Base-by-base conservation (phyloP, 2,329 filamentous ascomycete species). In the Alternaria rosae region DNA sequence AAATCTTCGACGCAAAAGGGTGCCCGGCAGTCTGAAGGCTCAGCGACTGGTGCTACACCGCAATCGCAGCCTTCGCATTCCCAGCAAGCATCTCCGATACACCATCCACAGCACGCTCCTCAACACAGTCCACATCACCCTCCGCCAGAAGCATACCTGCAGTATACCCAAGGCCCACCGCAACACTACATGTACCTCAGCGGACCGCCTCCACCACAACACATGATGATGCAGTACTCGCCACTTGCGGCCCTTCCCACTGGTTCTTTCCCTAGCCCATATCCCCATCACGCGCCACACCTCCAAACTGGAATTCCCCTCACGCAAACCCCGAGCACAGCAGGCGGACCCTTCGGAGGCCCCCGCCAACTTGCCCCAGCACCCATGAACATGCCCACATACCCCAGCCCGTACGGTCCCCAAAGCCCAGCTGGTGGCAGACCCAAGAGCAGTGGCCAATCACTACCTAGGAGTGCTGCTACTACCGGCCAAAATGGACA, bases 331-430 rank as follows among this genome's bases (percentile, higher is more conserved):
- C 57, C 65, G 45, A 67, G 66, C n/a, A 56, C 64, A 43, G 44
- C 60, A 42, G 43, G 25, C 17, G 54, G 48, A 43, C 47, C 23
- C 2, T 64, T 57, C 45, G 65, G 62, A 6, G 62, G 54, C 10
- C 54, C 70, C 7, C 70, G 72, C 32, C 61, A 70, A 44, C 70
- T 74, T 23, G 71, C 70, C 41, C 72, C 73, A 8, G 70, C 71
- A 28, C 74, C 74, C 28, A 53, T 66, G 25, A 59, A 70, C 30
- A 61, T 69, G 30, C 63, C 64, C 6, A 62, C 64, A 17, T 77
- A 77, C 53, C 70, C 73, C 5, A 73, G 70, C 28, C 75, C 76
- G 17, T 78, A 75, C 47, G 73, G 74, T 7, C 73, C 74, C 12
- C 70, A 73, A 17, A 66, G 62, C 23, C 67, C 67, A 21, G 64